Conservation (phyloP, 495 filamentous ascomycete species). For the Lineolata rhizophorae region DNA sequence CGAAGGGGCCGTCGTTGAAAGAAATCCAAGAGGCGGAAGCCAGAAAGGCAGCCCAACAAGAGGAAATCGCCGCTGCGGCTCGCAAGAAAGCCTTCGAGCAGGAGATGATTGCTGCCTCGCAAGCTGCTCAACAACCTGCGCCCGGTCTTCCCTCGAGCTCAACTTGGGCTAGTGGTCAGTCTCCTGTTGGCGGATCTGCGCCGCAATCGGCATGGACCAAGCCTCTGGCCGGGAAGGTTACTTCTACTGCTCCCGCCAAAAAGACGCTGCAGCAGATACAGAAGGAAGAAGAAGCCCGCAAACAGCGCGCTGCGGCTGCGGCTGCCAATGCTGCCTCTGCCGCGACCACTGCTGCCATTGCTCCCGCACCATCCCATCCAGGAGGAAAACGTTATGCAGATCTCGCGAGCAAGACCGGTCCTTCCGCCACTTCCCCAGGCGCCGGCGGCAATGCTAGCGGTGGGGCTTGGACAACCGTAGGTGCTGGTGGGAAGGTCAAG, state of each 20-base stretch:
- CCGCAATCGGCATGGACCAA: constrained; percentile 41
- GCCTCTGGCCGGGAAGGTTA: constrained; percentile 37
- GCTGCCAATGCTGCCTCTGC: constrained; percentile 29
- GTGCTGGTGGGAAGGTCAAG: constrained; percentile 84
- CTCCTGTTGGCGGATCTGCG: constrained; percentile 32
- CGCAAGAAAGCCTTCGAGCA: constrained; percentile 61
- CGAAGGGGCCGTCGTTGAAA: constrained; percentile 81
- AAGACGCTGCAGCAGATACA: constrained; percentile 94
- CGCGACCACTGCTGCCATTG: constrained; percentile 19
- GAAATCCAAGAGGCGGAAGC: constrained; percentile 95
- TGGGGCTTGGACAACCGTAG: constrained; percentile 86
- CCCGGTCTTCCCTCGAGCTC: constrained; percentile 71
- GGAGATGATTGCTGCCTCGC: constrained; percentile 52
- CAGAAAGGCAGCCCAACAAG: constrained; percentile 73
- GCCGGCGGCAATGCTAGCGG: constrained; percentile 8
- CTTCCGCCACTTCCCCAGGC: constrained; percentile 9
- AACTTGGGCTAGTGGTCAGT: constrained; percentile 67
- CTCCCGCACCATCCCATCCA: constrained; percentile 20
- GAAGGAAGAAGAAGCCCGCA: constrained; percentile 82
- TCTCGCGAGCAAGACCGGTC: constrained; percentile 55
- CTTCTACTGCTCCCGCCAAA: constrained; percentile 30
- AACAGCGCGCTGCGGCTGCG: constrained; percentile 38
- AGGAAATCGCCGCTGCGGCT: constrained; percentile 60
- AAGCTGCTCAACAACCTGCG: constrained; percentile 27
- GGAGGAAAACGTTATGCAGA: constrained; percentile 85